phyloP scores from a whole-genome alignment of 495 filamentous ascomycete genomes.

The Xylaria palmicola region DNA sequence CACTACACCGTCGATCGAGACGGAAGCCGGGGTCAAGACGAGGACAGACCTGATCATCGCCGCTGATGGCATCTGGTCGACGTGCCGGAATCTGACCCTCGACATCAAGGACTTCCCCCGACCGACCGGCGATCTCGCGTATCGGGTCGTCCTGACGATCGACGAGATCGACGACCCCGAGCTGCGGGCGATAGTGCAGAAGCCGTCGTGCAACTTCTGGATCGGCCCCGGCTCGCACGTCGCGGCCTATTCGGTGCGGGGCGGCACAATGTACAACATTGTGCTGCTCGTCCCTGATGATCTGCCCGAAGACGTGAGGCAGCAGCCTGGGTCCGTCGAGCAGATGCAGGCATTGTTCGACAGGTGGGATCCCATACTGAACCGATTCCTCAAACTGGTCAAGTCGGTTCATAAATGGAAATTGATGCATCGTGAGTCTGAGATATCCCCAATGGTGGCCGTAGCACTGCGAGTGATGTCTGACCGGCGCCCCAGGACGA shows the following conservation, averaged over 20 bases:
- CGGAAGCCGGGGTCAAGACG: constrained; percentile 26
- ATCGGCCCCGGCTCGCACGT: constrained; percentile 57
- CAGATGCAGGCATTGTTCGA: constrained; percentile 48
- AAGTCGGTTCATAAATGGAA: constrained; percentile 36
- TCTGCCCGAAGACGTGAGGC: constrained; percentile 38
- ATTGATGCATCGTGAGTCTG: constrained; percentile 33
- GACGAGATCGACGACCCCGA: constrained; percentile 45
- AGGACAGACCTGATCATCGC: constrained; percentile 50
- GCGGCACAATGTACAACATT: constrained; percentile 52
- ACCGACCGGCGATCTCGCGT: constrained; percentile 56
- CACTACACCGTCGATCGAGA: constrained; percentile 32
- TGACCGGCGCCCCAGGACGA: constrained; percentile 17
- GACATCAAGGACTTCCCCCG: constrained; percentile 42
- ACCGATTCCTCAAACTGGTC: constrained; percentile 23
- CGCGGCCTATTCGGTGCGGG: constrained; percentile 53
- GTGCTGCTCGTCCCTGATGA: constrained; percentile 51
- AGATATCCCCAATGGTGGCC: not conserved
- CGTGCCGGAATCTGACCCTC: constrained; percentile 40
- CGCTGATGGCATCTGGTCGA: constrained; percentile 55
- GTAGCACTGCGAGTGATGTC: not conserved
- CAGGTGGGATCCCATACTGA: constrained; percentile 47
- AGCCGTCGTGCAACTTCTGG: constrained; percentile 64
- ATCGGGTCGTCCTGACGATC: constrained; percentile 49
- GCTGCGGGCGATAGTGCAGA: constrained; percentile 42
- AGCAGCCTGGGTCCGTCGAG: constrained; percentile 36